Evolutionary conservation across 305 asterid genomes (phyloP).

Genomic region (Rubia occidens): DNA sequence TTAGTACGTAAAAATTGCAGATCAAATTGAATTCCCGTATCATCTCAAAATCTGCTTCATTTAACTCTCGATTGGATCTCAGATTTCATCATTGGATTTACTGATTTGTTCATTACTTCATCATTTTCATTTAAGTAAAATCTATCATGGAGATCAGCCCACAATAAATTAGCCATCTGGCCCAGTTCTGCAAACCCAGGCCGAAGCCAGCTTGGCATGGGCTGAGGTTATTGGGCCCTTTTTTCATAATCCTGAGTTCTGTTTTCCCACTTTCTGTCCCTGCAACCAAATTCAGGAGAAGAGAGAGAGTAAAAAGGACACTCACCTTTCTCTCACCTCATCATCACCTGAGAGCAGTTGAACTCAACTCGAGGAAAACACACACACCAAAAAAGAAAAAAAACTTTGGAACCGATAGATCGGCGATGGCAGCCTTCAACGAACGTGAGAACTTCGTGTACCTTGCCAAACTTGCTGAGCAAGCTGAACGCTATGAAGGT

Average conservation of each 20-base stretch:
- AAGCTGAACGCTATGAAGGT: slow-evolving; percentile 67
- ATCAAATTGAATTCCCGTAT: no score
- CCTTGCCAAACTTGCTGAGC: slow-evolving; percentile 56
- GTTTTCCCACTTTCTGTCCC: background rate
- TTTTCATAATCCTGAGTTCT: background rate
- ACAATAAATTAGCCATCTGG: no score
- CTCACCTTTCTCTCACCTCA: slow-evolving; percentile 9
- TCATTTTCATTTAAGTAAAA: no score
- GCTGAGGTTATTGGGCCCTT: background rate
- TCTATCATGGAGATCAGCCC: no score
- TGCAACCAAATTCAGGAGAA: background rate
- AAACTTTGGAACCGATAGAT: slow-evolving; percentile 17
- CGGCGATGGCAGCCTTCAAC: slow-evolving; percentile 51
- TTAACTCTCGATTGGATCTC: no score
- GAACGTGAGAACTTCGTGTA: slow-evolving; percentile 51
- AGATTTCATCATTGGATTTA: no score
- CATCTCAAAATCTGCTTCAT: no score
- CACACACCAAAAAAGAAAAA: slow-evolving; percentile 8
- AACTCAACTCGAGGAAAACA: background rate
- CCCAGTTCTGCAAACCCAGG: no score
- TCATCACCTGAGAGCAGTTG: background rate
- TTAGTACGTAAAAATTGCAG: no score
- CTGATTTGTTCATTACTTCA: no score
- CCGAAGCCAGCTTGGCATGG: background rate
- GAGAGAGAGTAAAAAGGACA: background rate